Conservation (phyloP, 2,329 filamentous ascomycete genomes). For the Lasiodiplodia gonubiensis region DNA sequence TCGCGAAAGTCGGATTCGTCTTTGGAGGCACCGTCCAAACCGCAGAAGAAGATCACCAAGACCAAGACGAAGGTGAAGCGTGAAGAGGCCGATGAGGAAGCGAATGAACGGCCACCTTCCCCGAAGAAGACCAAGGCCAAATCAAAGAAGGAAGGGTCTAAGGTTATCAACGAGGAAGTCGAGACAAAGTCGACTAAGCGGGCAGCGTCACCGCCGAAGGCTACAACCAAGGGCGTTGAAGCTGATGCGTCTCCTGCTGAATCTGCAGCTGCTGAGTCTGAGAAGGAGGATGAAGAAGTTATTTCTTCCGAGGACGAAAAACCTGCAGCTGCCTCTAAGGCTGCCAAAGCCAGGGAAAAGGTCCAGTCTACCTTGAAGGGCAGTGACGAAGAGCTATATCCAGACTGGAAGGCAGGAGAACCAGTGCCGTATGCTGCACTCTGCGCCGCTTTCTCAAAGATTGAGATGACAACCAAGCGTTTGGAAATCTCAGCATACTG, state of each 20-base stretch:
- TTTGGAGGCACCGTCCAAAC: slow-evolving; percentile 31
- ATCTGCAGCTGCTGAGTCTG: slow-evolving; percentile 31
- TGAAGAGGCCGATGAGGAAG: slow-evolving; percentile 29
- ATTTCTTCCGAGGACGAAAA: slow-evolving; percentile 68
- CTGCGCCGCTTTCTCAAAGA: slow-evolving; percentile 90
- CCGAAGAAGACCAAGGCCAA: slow-evolving; percentile 28
- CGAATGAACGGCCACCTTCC: slow-evolving; percentile 1
- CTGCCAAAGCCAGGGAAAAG: slow-evolving; percentile 78
- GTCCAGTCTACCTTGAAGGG: slow-evolving; percentile 77
- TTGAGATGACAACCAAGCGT: slow-evolving; percentile 93
- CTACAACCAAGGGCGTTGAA: not conserved
- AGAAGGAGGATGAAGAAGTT: slow-evolving; percentile 46
- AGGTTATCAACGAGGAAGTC: not conserved
- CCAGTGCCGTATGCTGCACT: slow-evolving; percentile 94
- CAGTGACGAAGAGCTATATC: slow-evolving; percentile 79
- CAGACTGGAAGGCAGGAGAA: slow-evolving; percentile 88
- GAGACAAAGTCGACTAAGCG: not conserved
- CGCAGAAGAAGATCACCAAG: slow-evolving; percentile 31
- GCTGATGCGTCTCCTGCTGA: slow-evolving; percentile 1
- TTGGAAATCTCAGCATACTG: slow-evolving; percentile 88
- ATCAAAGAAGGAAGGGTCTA: slow-evolving; percentile 5
- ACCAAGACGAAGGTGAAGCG: slow-evolving; percentile 35
- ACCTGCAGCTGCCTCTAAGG: slow-evolving; percentile 60
- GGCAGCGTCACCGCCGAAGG: slow-evolving; percentile 10
- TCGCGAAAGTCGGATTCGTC: slow-evolving; percentile 28